Conservation (phyloP, 1,284 basidiomycete genomes). For the Mycosarcoma maydis region DNA sequence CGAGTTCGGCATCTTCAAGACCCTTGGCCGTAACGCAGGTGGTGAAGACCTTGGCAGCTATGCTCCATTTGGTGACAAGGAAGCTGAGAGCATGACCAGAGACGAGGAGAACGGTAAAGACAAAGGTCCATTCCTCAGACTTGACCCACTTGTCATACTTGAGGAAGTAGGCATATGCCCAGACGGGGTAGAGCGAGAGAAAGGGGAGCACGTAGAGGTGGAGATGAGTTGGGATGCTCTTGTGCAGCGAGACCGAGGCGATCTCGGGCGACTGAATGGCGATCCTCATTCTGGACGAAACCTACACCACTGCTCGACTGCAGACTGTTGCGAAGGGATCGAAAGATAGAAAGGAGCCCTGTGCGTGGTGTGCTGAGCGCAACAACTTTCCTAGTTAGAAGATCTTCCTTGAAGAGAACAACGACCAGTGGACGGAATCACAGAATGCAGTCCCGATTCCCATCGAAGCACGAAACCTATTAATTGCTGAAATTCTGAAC, state of each 20-base stretch:
- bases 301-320: slow-evolving; percentile 23
- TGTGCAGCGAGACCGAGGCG: slow-evolving; percentile 80
- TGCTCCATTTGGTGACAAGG: slow-evolving; percentile 89
- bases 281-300: slow-evolving; percentile 35
- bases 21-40: slow-evolving; percentile 70
- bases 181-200: slow-evolving; percentile 82
- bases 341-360: neutral
- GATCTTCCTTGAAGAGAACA: slow-evolving; percentile 13
- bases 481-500: too few relatives aligned
- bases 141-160: slow-evolving; percentile 79
- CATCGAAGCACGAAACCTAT: too few relatives aligned
- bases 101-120: slow-evolving; percentile 85
- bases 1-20: slow-evolving; percentile 79
- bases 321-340: slow-evolving; percentile 11
- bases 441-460: too few relatives aligned
- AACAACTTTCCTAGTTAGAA: too few relatives aligned
- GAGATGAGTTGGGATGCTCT: slow-evolving; percentile 78
- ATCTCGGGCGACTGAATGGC: slow-evolving; percentile 87
- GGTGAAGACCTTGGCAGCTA: slow-evolving; percentile 79
- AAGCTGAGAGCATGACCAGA: slow-evolving; percentile 91
- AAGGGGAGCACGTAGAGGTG: slow-evolving; percentile 88
- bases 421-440: too few relatives aligned
- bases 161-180: slow-evolving; percentile 90
- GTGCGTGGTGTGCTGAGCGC: neutral
- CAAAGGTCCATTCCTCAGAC: slow-evolving; percentile 76